These are phyloP conservation scores for Neoboletus subvelutipes DNA, from an alignment of 768 basidiomycete genomes.

Conservation along the genomic window DNA sequence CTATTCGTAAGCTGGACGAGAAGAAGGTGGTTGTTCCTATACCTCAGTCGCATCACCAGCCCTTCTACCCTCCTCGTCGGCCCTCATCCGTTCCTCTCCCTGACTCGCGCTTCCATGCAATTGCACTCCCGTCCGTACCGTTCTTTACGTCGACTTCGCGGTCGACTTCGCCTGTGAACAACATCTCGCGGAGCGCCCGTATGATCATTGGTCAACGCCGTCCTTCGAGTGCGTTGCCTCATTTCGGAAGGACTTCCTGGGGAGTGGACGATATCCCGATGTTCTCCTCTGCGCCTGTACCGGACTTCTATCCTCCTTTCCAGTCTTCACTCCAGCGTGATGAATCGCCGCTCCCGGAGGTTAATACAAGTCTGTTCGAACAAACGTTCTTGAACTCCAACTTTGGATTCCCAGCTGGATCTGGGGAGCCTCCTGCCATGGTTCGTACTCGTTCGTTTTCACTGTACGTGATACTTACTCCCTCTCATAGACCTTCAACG, in stretches of 20 bases:
- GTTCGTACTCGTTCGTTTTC: constrained; percentile 6
- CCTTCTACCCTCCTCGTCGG: constrained; percentile 45
- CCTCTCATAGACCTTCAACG: constrained; percentile 19
- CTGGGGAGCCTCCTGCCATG: constrained; percentile 9
- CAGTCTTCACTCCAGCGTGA: constrained; percentile 40
- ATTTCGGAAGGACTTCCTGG: constrained; percentile 29
- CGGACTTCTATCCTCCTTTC: constrained; percentile 11
- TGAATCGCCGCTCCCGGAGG: constrained; percentile 48
- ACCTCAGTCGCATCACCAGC: constrained; percentile 7
- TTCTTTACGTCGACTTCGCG: constrained; percentile 42
- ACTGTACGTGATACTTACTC: background rate
- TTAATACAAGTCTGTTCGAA: constrained; percentile 49
- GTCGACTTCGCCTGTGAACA: constrained; percentile 43
- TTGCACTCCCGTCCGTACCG: constrained; percentile 44
- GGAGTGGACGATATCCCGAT: constrained; percentile 30
- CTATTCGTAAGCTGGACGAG: constrained; percentile 53
- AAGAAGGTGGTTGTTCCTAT: background rate
- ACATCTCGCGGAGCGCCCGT: constrained; percentile 45
- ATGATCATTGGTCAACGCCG: constrained; percentile 46
- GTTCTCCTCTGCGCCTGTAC: constrained; percentile 1
- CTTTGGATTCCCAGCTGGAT: constrained; percentile 25
- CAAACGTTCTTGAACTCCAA: constrained; percentile 36
- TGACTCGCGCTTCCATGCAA: constrained; percentile 38
- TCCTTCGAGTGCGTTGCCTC: constrained; percentile 48
- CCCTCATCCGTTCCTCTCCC: constrained; percentile 66